Conservation (phyloP, 768 basidiomycete genomes). For the Boletus huronensis region DNA sequence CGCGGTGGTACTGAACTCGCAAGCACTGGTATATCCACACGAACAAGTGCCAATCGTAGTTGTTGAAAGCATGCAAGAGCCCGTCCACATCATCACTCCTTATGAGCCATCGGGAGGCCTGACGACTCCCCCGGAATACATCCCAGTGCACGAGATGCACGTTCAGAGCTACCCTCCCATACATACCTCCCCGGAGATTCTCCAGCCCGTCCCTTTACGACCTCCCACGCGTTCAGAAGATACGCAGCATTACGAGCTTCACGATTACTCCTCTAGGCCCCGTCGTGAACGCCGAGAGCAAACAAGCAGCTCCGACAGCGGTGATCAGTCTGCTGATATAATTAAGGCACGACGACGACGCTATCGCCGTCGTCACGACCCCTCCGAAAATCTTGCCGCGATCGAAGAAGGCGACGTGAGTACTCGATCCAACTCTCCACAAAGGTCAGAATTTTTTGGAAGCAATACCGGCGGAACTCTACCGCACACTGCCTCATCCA, state of each 20-base stretch:
- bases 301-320: not conserved
- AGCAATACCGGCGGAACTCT: not conserved
- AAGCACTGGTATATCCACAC: not conserved
- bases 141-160: not conserved
- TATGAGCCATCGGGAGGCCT: not conserved
- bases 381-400: not conserved
- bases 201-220: not conserved
- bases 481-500: not conserved
- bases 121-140: not conserved
- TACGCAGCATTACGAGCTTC: not conserved
- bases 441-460: too few species aligned
- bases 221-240: not conserved
- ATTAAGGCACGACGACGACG: too few species aligned
- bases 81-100: not conserved
- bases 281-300: not conserved
- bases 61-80: not conserved
- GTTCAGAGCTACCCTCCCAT: not conserved
- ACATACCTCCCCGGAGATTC: not conserved
- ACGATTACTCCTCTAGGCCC: not conserved
- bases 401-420: not conserved
- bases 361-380: not conserved
- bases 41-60: not conserved
- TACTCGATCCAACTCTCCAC: not conserved
- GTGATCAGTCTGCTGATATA: not conserved
- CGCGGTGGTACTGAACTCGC: not conserved